Base-by-base conservation (phyloP, 1,284 basidiomycete species). In the Schizophyllum commune region DNA sequence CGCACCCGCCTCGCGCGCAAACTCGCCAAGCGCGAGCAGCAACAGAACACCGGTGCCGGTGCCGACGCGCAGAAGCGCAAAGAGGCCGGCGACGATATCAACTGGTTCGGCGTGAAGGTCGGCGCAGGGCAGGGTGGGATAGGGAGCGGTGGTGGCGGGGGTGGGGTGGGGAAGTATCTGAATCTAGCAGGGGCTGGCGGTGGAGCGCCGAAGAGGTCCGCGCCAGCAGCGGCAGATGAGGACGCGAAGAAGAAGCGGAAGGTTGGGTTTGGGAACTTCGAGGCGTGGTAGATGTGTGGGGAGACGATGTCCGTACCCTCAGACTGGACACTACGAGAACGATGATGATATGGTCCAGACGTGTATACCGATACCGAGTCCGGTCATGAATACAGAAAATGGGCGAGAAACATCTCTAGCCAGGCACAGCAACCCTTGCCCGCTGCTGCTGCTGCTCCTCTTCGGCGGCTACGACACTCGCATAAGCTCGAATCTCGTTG, bases 71-170 rank as follows among this genome's bases (percentile, higher is more conserved):
- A 63, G 67, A 52, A 65, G 72, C 47, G 74, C 79, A 63, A 82
- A 83, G 66, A 83, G 73, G 58, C 67, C 76, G 74, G 74, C 55
- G 90, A 93, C 64, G 80, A 88, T 61, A 79, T 86, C 52, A 92
- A 91, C 67, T 92, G 90, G 91, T 92, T 92, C 71, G 90, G 90
- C n/a, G 82, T 84, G 53, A 91, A 88, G 71, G 80, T 91, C 5
- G 86, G 88, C 3, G 63, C 77, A 32, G 76, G 75, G 32, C 69
- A 71, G 60, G 62, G 71, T 4, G 70, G 69, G 4, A 68, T 71
- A 27, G 68, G 69, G 22, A 69, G 66, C 6, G 74, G 68, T 15
- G 71, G 65, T 52, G 65, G 64, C 2, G 65, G 63, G 13, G 75
- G 71, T 27, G 73, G 72, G 19, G 72, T 79, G 56, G 78, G 89